Conservation (phyloP, 164 flowering plant species). For the Vitis cinerea region DNA sequence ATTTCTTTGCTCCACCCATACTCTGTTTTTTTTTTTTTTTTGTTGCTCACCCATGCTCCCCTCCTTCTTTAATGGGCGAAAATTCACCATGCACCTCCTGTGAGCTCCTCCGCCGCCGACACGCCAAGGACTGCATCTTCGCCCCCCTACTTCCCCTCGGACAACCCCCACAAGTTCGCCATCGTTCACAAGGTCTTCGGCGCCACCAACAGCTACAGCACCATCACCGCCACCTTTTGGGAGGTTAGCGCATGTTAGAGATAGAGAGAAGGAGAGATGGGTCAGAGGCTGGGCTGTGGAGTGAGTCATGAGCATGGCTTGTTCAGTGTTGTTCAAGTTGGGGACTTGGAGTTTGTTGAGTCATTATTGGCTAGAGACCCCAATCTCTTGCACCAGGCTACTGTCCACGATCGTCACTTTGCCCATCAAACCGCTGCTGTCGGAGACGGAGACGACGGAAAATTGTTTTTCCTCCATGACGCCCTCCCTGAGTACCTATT, state of each 20-base stretch:
- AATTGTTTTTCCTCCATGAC: slow-evolving; percentile 24
- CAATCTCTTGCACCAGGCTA: slow-evolving; percentile 29
- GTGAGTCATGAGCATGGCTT: slow-evolving; percentile 48
- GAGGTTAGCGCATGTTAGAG: slow-evolving; percentile 29
- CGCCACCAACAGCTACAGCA: slow-evolving; percentile 34
- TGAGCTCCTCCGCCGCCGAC: slow-evolving; percentile 41
- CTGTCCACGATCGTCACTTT: slow-evolving; percentile 55
- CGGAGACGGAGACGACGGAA: slow-evolving; percentile 17
- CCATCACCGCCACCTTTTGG: slow-evolving; percentile 11
- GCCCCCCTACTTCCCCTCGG: slow-evolving; percentile 50
- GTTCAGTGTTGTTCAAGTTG: slow-evolving; percentile 56
- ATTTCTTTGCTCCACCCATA: no score
- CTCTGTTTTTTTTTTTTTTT: no score
- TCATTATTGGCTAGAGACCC: slow-evolving; percentile 37
- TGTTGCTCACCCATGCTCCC: background rate
- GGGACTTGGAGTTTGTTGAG: slow-evolving; percentile 37
- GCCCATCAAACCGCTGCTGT: background rate
- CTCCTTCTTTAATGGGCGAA: slow-evolving; percentile 22
- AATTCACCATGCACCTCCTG: slow-evolving; percentile 48
- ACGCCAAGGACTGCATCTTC: slow-evolving; percentile 44
- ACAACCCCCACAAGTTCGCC: slow-evolving; percentile 48
- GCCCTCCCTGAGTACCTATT: slow-evolving; percentile 29
- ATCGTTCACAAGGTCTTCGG: slow-evolving; percentile 52
- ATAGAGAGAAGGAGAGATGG: slow-evolving; percentile 54
- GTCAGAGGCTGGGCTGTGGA: slow-evolving; percentile 77